These are phyloP conservation scores for Saccharomyces hybrid DNA, from an alignment of 1,139 yeast species.

Conservation along the genomic window DNA sequence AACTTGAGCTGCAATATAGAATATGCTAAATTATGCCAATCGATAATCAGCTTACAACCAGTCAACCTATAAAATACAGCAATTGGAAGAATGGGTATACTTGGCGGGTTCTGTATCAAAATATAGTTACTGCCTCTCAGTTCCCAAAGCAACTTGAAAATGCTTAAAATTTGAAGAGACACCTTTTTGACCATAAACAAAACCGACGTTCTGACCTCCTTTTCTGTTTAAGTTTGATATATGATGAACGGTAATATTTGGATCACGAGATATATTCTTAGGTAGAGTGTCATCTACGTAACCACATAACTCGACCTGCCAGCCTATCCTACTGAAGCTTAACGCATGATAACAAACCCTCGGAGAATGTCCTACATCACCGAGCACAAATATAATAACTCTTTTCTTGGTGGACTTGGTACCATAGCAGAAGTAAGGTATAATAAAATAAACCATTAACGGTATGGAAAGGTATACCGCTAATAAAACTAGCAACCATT, in stretches of 20 bases:
- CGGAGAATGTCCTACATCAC: constrained; percentile 94
- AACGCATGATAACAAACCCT: constrained; percentile 88
- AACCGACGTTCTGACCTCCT: constrained; percentile 20
- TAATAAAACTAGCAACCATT: constrained; percentile 27
- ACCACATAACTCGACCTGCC: constrained; percentile 78
- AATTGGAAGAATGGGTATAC: constrained; percentile 70
- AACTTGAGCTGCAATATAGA: constrained; percentile 68
- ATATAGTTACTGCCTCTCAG: constrained; percentile 61
- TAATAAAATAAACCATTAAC: constrained; percentile 27
- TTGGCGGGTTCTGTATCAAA: constrained; percentile 90
- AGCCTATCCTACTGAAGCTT: constrained; percentile 62
- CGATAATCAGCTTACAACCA: constrained; percentile 62
- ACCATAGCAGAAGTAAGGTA: constrained; percentile 32
- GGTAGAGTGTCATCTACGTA: constrained; percentile 60
- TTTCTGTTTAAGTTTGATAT: constrained; percentile 18
- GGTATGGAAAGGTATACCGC: constrained; percentile 36
- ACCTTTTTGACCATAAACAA: constrained; percentile 58
- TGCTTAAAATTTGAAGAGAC: constrained; percentile 42
- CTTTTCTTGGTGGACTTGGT: constrained; percentile 38
- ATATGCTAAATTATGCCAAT: constrained; percentile 95
- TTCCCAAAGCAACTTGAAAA: constrained; percentile 43
- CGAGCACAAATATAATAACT: constrained; percentile 73
- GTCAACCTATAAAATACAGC: constrained; percentile 52
- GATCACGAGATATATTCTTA: constrained; percentile 42
- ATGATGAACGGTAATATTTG: constrained; percentile 45